These are phyloP conservation scores for Lactarius evosmus DNA, from an alignment of 768 basidiomycete genomes.

Conservation along the genomic window DNA sequence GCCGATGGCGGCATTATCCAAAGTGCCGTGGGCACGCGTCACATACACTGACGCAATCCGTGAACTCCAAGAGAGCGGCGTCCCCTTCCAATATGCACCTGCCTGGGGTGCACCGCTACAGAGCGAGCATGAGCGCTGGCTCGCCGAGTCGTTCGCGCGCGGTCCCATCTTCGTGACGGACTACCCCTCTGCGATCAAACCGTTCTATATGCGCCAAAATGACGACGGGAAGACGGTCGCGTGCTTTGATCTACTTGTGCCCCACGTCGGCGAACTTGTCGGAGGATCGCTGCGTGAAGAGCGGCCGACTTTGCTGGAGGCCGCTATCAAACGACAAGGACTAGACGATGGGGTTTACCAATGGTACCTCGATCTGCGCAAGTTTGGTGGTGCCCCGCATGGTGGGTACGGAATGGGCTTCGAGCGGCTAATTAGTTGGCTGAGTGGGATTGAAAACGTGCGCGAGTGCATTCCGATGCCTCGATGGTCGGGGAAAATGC, in stretches of 20 bases:
- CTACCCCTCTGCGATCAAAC: constrained; percentile 80
- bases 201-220: constrained; percentile 93
- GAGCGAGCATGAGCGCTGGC: constrained; percentile 92
- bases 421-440: constrained; percentile 84
- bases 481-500: constrained; percentile 78
- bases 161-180: constrained; percentile 91
- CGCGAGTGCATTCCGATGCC: constrained; percentile 92
- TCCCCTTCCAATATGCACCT: constrained; percentile 54
- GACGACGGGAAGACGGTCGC: constrained; percentile 59
- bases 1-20: constrained; percentile 38
- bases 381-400: constrained; percentile 85
- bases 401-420: constrained; percentile 97
- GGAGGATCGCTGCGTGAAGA: constrained; percentile 93
- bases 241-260: constrained; percentile 96
- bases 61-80: constrained; percentile 44
- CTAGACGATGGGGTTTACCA: constrained; percentile 43
- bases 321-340: constrained; percentile 48
- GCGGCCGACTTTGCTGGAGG: constrained; percentile 49
- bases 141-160: constrained; percentile 62
- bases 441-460: constrained; percentile 86
- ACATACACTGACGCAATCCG: constrained; percentile 74
- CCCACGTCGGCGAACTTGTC: constrained; percentile 81
- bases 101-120: constrained; percentile 69
- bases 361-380: constrained; percentile 84
- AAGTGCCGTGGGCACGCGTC: constrained; percentile 61